Conservation (phyloP, 306 rosid species). For the Quercus robur region DNA sequence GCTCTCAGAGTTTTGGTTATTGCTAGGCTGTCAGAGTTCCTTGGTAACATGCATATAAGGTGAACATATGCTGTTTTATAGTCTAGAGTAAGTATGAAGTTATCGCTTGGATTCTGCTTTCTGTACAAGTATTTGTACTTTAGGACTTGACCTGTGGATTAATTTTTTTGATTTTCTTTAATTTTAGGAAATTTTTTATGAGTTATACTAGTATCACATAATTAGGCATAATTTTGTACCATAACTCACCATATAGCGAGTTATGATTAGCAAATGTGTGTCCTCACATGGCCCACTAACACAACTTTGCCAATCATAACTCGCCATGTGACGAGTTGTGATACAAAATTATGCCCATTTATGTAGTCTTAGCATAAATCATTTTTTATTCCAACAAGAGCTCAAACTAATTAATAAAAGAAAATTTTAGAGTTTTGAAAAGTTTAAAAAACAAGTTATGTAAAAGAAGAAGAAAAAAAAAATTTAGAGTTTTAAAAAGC, state of each 20-base stretch:
- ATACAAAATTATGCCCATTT: no score
- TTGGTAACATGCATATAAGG: constrained; percentile 65
- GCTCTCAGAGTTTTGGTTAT: constrained; percentile 16
- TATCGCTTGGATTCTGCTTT: not conserved
- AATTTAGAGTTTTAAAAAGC: no score
- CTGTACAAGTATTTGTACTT: not conserved
- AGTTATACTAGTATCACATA: no score
- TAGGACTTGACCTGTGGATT: not conserved
- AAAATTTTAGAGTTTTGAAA: no score
- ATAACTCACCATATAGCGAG: accelerated
- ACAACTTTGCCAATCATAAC: no score
- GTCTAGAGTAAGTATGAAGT: constrained; percentile 14
- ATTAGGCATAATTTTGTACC: accelerated
- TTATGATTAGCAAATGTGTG: no score
- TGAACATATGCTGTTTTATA: no score
- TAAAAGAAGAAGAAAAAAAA: no score
- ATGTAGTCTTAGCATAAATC: accelerated
- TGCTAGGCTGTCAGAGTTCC: constrained; percentile 87
- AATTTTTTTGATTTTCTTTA: not conserved
- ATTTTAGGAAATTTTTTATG: not conserved
- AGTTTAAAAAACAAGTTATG: no score
- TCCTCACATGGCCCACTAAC: accelerated
- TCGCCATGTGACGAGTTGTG: no score
- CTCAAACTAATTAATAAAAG: no score
- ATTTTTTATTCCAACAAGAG: no score